These are phyloP conservation scores for Chlorophyllum brunneum DNA, from an alignment of 768 basidiomycete genomes.

Conservation along the genomic window DNA sequence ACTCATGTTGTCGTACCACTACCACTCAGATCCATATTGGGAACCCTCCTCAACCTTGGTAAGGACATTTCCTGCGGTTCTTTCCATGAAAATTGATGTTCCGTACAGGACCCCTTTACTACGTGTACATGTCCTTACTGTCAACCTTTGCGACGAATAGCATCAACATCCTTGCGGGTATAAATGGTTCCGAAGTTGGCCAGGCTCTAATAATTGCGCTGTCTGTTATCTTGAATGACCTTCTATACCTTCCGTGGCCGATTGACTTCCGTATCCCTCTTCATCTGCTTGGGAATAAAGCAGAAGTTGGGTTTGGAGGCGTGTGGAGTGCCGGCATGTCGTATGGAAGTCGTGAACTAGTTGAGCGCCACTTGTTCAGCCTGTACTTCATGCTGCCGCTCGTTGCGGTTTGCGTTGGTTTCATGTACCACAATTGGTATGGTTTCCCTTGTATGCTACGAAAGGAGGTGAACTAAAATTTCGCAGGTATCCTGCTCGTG, in stretches of 20 bases:
- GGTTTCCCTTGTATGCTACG: conserved; percentile 25
- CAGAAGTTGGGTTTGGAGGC: conserved; percentile 72
- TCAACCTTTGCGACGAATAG: conserved; percentile 97
- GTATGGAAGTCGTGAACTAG: conserved; percentile 80
- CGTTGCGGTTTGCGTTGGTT: conserved; percentile 83
- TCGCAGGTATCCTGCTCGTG: conserved; percentile 90
- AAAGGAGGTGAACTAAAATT: conserved; percentile 4
- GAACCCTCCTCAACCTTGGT: conserved; percentile 88
- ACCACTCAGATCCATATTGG: conserved; percentile 69
- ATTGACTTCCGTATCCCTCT: conserved; percentile 68
- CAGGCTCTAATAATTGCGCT: conserved; percentile 91
- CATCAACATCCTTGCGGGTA: conserved; percentile 97
- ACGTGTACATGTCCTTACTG: conserved; percentile 92
- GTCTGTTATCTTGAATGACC: conserved; percentile 88
- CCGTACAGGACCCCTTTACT: conserved; percentile 84
- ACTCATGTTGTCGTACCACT: conserved; percentile 92
- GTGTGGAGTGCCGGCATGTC: conserved; percentile 84
- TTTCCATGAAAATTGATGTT: background rate
- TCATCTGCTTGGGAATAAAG: conserved; percentile 60
- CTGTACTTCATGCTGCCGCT: conserved; percentile 96
- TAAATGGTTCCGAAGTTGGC: conserved; percentile 93
- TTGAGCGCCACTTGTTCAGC: conserved; percentile 92
- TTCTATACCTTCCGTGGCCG: conserved; percentile 92
- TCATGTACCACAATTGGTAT: conserved; percentile 96
- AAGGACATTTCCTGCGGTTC: conserved; percentile 18